Evolutionary conservation across 257 asterid genomes (phyloP).

Genomic region (Solanum piurae): DNA sequence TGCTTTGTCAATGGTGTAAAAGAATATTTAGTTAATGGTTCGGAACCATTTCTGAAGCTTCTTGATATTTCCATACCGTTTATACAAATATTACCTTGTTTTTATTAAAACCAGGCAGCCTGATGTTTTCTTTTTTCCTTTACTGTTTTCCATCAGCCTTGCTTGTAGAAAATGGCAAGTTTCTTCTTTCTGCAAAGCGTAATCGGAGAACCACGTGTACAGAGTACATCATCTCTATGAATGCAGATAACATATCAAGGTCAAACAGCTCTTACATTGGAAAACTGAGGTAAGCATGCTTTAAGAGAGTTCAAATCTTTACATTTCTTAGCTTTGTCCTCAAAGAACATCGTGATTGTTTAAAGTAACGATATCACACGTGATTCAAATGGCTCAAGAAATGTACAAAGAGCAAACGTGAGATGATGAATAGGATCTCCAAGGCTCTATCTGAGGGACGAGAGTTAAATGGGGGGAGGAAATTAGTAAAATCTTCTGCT

Average conservation of each 20-base stretch:
- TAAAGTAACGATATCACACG: background rate
- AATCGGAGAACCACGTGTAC: conserved; percentile 68
- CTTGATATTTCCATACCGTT: background rate
- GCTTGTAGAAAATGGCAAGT: conserved; percentile 81
- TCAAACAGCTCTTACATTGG: conserved; percentile 65
- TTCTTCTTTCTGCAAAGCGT: conserved; percentile 83
- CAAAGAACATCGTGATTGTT: background rate
- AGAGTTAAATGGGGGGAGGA: background rate
- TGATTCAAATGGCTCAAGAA: background rate
- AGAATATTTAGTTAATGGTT: background rate
- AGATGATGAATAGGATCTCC: background rate
- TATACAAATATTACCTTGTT: background rate
- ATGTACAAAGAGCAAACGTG: background rate
- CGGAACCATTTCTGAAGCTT: background rate
- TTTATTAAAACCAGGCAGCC: background rate
- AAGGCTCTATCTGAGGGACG: background rate
- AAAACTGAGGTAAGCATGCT: conserved; percentile 51
- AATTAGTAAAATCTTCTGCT: background rate
- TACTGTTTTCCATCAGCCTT: conserved; percentile 35
- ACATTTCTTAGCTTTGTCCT: background rate
- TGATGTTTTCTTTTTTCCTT: background rate
- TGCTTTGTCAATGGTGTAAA: background rate
- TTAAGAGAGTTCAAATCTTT: background rate
- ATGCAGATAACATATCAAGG: conserved; percentile 65
- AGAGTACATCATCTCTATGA: conserved; percentile 74